phyloP scores from a whole-genome alignment of 139 green algal species.

The Chlamydomonas schloesseri region DNA sequence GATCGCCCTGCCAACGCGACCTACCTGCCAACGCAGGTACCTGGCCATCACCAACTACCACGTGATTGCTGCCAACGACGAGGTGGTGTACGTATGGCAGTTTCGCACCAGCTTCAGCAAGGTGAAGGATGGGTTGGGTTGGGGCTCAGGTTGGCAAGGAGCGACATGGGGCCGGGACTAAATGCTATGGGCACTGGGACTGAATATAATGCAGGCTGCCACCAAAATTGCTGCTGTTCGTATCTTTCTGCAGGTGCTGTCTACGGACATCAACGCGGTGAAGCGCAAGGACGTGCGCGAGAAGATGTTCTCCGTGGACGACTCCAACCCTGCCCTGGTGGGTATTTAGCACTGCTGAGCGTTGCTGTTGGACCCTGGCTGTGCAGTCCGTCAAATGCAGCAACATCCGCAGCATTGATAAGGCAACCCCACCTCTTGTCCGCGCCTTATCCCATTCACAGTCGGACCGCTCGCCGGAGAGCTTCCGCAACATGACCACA shows the following conservation, averaged over 20 bases:
- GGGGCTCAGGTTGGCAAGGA: neutral
- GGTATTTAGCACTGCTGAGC: too few species aligned
- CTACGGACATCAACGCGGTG: conserved; percentile 61
- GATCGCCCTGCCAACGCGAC: too few species aligned
- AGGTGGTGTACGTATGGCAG: conserved; percentile 83
- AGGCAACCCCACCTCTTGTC: too few species aligned
- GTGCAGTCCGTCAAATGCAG: too few species aligned
- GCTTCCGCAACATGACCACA: conserved; percentile 28
- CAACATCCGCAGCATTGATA: too few species aligned
- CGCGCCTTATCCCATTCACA: neutral
- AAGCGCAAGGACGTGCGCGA: conserved; percentile 69
- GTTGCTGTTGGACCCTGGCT: neutral
- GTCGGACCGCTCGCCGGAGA: conserved; percentile 41
- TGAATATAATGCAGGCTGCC: too few species aligned
- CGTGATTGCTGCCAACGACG: conserved; percentile 67
- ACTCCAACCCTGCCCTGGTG: conserved; percentile 51
- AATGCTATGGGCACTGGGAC: too few species aligned
- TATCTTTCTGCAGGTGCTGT: conserved; percentile 53
- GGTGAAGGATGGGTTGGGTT: neutral
- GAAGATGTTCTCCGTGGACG: conserved; percentile 77
- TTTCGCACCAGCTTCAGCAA: conserved; percentile 69
- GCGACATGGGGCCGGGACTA: too few species aligned
- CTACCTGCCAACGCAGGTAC: too few species aligned
- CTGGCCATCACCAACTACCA: conserved; percentile 70
- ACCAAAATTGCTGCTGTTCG: too few species aligned